Evolutionary conservation across 192 early-diverging fungal species (phyloP), one percentile per base, ranked within the genome.

Genomic region (Mortierella hygrophila): DNA sequence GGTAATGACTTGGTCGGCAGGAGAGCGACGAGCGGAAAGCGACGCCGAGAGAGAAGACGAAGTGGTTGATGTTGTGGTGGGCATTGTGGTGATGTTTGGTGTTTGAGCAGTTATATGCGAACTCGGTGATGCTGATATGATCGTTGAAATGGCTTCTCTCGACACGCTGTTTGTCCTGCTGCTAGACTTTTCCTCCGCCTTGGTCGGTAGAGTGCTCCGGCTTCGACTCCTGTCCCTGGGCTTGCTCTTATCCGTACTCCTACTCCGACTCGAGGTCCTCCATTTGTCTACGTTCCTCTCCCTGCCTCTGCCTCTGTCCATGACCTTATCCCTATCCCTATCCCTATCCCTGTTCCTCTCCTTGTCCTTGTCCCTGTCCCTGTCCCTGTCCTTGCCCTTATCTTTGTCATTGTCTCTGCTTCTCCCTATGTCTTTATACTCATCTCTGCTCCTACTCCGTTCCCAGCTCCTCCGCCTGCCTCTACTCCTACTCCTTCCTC

Each of bases 401-500:
- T 32, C 60, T 3, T 6, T 65, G 2, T 15, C 13, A 10, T 16
- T 40, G 40, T 15, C 60, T 38, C 47, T 41, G 35, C 37, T 54
- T 18, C 37, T 15, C 35, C 21, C 21, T 29, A 8, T 75, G 32
- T 5, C 57, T 21, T 15, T 38, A 8, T 10, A 6, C 23, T 8
- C 15, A 2, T 46, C 47, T 15, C 42, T 49, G 26, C 52, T 60
- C 18, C 74, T 60, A 52, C 52, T 57, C 9, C 74, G 20, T 5
- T 20, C 54, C 5, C 47, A 63, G 9, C 55, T 75, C 20, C 70
- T 71, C 37, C 40, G 20, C 2, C 70, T 41, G n/a, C 11, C 41
- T 40, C 70, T 71, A 26, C 70, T 40, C 9, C 70, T 71, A 21
- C 70, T 71, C 26, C 47, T 21, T 35, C 41, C 63, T 77, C 60